Evolutionary conservation across 768 basidiomycete genomes (phyloP), one percentile per base, ranked within the genome.

Genomic region (Hydnomerulius pinastri): DNA sequence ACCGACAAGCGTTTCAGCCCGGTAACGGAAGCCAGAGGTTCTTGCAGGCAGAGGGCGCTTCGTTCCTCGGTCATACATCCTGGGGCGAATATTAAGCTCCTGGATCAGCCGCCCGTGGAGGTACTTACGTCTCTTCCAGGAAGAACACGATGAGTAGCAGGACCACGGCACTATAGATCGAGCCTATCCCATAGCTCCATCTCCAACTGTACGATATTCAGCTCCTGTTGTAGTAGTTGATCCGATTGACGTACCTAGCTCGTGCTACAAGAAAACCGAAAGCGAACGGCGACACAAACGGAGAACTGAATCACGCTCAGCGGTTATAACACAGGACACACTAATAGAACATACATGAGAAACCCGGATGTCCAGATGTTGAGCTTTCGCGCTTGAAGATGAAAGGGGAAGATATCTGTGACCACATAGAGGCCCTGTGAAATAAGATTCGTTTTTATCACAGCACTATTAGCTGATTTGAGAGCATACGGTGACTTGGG

Each of bases 291-390:
- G 65, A 67, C 42, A 67, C 43, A 33, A 69, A 67, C 5, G 65
- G 51, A n/a, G 56, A 60, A 25, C 57, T 51, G 72, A 2, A 69
- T 59, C 46, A 66, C 68, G 1, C 68, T 64, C 1, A 55, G 61
- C 1, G 64, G 48, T 58, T 59, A 66, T 3, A n/a, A n/a, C n/a
- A n/a, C 64, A 67, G 3, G 70, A 71, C 21, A 70, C 24, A 7
- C 17, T 6, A 4, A 9, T 81, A 58, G 71, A 82, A 82, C 9
- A 80, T 83, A 12, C 67, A 67, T 55, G 43, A 82, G 68, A 61
- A 79, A 79, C 1, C 79, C 80, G 51, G 76, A 69, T 1, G 80
- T 79, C 81, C 79, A 81, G 21, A 78, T 45, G 48, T 77, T 79
- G 21, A 79, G 65, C 65, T 77, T 79, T 21, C 75, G 68, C 4